Conservation (phyloP, 208 protist species). For the Acanthamoeba royreba region DNA sequence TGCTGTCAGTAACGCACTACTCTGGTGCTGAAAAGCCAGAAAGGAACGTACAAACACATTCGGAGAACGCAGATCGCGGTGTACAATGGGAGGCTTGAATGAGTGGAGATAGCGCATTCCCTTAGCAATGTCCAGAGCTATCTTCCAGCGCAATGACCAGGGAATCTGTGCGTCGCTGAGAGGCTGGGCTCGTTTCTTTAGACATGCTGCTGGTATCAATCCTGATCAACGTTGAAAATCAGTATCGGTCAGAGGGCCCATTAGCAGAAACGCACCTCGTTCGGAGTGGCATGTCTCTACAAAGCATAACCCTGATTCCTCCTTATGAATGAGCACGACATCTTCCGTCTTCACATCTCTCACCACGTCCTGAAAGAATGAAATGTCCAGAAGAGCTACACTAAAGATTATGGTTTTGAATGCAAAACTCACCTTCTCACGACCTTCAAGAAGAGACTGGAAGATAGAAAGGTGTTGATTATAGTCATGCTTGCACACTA, state of each 20-base stretch:
- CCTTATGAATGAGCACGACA: background rate
- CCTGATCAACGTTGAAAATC: background rate
- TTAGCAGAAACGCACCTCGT: background rate
- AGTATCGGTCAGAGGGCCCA: background rate
- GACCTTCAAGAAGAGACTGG: background rate
- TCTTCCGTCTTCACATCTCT: background rate
- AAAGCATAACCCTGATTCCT: background rate
- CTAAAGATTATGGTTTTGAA: too few species aligned
- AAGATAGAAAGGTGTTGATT: background rate
- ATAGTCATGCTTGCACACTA: background rate
- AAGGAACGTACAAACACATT: slow-evolving; percentile 54
- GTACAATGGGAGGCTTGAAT: slow-evolving; percentile 55
- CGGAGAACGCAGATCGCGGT: slow-evolving; percentile 57
- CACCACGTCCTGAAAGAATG: background rate
- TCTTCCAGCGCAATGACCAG: slow-evolving; percentile 9
- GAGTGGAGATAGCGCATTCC: slow-evolving; percentile 51
- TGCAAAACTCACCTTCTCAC: too few species aligned
- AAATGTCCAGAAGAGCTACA: too few species aligned
- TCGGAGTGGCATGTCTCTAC: background rate
- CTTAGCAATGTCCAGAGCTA: slow-evolving; percentile 58
- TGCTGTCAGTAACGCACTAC: too few species aligned
- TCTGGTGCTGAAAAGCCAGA: background rate
- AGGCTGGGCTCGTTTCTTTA: background rate
- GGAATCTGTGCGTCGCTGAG: background rate
- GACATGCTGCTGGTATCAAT: background rate